A percentile compares a stretch with the other conserved stretches of the same genome.
phyloP scores from a whole-genome alignment of 495 filamentous ascomycete genomes.

The Neurospora sp. region DNA sequence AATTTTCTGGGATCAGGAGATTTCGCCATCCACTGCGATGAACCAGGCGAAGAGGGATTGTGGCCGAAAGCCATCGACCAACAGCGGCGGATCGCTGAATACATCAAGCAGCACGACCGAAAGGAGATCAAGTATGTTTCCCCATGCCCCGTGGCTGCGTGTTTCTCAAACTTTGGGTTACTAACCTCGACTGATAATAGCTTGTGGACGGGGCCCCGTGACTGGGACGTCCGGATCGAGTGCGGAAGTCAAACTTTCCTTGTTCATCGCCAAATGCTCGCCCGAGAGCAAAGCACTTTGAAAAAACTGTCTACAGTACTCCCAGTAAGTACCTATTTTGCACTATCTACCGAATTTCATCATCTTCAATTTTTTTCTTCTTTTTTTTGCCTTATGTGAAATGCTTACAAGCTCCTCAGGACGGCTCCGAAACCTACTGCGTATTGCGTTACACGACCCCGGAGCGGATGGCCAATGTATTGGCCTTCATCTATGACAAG shows the following conservation, averaged over 20 bases:
- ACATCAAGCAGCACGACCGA: not conserved
- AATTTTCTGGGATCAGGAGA: not conserved
- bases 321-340: not conserved
- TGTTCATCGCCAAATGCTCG: not conserved
- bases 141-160: not conserved
- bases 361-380: not conserved
- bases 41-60: not conserved
- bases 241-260: conserved; percentile 8
- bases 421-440: not conserved
- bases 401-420: not conserved
- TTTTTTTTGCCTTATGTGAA: not conserved
- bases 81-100: not conserved
- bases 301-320: not conserved
- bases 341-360: not conserved
- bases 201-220: not conserved
- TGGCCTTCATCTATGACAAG: conserved; percentile 18
- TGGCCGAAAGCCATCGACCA: not conserved
- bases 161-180: not conserved
- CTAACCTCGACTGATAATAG: not conserved
- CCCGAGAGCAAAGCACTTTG: not conserved
- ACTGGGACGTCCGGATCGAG: conserved; percentile 11
- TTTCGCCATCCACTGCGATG: not conserved
- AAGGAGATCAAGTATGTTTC: not conserved
- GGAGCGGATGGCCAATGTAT: conserved; percentile 2
- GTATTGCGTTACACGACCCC: not conserved